phyloP scores from a whole-genome alignment of 306 rosid species.

The Glycine tomentella region DNA sequence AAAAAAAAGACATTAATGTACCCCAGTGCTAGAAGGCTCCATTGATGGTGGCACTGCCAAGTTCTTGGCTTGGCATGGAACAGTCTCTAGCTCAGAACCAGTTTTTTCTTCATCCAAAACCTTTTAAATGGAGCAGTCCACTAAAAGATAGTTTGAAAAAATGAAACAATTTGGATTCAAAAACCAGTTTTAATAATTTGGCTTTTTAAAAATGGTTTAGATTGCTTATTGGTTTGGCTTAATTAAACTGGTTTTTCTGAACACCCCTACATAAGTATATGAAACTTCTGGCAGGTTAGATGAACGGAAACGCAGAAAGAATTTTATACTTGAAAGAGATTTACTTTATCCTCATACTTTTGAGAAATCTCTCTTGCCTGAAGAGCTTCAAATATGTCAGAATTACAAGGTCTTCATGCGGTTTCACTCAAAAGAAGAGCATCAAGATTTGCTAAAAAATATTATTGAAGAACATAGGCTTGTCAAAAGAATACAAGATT shows the following conservation, averaged over 20 bases:
- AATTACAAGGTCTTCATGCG: conserved; percentile 77
- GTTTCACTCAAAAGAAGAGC: conserved; percentile 82
- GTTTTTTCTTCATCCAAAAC: conserved; percentile 1
- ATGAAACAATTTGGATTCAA: not conserved
- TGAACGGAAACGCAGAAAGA: conserved; percentile 84
- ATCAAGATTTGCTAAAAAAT: conserved; percentile 65
- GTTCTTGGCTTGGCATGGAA: not conserved
- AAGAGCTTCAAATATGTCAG: conserved; percentile 72
- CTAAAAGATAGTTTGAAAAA: not conserved
- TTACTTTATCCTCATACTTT: conserved; percentile 76
- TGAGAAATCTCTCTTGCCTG: conserved; percentile 71
- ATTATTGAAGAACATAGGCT: conserved; percentile 77
- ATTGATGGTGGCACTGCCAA: not conserved
- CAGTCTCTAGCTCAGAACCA: not conserved
- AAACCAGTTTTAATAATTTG: not conserved
- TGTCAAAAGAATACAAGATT: conserved; percentile 76
- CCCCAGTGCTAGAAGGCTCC: too few relatives aligned
- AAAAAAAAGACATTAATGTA: too few relatives aligned
- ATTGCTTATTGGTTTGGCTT: not conserved
- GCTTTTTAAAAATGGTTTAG: not conserved
- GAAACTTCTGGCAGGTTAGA: conserved; percentile 76
- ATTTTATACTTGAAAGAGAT: conserved; percentile 77
- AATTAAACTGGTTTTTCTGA: not conserved
- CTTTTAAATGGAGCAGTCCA: not conserved
- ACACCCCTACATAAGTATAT: conserved; percentile 5